These are phyloP conservation scores for Tricholoma hemisulphureum DNA, from an alignment of 768 basidiomycete genomes.

Conservation along the genomic window DNA sequence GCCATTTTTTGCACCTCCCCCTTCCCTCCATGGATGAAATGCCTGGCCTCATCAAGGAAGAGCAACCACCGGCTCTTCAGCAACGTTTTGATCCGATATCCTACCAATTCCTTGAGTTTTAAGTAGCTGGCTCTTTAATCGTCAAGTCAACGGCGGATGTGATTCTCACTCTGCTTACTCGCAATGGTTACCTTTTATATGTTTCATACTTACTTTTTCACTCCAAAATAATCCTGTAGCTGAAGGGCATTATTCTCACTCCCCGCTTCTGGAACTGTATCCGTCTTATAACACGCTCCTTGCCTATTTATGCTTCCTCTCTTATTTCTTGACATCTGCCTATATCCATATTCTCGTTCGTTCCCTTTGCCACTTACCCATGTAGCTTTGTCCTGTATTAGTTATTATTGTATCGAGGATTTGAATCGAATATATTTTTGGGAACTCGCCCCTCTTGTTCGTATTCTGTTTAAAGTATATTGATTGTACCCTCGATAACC, in stretches of 20 bases:
- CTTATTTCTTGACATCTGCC: background rate
- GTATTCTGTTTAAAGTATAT: too few relatives aligned
- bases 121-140: constrained; percentile 27
- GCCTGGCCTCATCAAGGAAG: constrained; percentile 70
- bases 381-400: constrained; percentile 1
- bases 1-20: constrained; percentile 80
- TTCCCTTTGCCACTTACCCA: background rate
- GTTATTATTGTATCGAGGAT: background rate
- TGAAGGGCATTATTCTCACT: background rate
- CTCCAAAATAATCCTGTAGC: constrained; percentile 3
- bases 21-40: constrained; percentile 77
- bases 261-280: constrained; percentile 1
- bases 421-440: too few relatives aligned
- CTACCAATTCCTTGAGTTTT: constrained; percentile 79
- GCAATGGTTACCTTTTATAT: background rate
- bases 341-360: background rate
- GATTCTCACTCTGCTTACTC: background rate
- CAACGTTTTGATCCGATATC: constrained; percentile 65
- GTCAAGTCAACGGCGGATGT: background rate
- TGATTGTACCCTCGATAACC: too few relatives aligned
- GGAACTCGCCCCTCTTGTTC: too few relatives aligned
- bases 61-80: constrained; percentile 54
- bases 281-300: background rate
- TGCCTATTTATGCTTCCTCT: background rate
- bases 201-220: background rate